Evolutionary conservation across 495 filamentous ascomycete species (phyloP), one percentile per base, ranked within the genome.

Genomic region (Aspergillus carlsbadensis): DNA sequence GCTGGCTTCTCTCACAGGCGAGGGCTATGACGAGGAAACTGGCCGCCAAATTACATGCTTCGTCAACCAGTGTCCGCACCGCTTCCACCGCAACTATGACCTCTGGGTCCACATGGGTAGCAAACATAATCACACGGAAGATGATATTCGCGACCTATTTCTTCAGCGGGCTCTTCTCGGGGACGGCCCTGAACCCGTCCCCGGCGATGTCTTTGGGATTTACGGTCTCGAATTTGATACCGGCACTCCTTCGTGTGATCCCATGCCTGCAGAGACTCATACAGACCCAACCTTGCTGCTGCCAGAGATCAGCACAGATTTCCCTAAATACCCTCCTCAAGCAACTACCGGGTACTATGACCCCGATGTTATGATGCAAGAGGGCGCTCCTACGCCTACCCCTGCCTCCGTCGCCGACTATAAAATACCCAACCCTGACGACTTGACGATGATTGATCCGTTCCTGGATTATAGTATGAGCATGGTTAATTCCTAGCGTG

Each of bases 11-110:
- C 75, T 92, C 4, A 85, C 85, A 0, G 88, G 87, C 26, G 70
- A 73, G 20, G 78, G 80, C 11, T 85, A 87, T 52, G 77, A 68
- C 11, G 73, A 78, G 24, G 78, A 83, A 58, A 73, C 66, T 17
- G 73, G 74, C 15, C 77, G 83, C 43, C 75, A 79, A 13, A 78
- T 89, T 15, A 36, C 73, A 6, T 91, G 89, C 61, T 69, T 80
- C 5, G 60, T 79, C 17, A 40, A 67, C 3, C 68, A 68, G 0
- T 93, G 89, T 59, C 58, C 68, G 6, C 67, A 79, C 47, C 81
- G 78, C 42, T 95, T 92, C 64, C 71, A 78, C 17, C 80, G 87
- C 35, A 79, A 87, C 44, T 83, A 84, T 54, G 87, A 92, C 59
- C 73, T 91, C 0, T 77, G 82, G 59, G 72, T 80, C 7, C 90